Percentiles rank a stretch among this genome's conserved stretches.
Conservation (phyloP, 2,329 filamentous ascomycete species). For the Emergomyces orientalis region DNA sequence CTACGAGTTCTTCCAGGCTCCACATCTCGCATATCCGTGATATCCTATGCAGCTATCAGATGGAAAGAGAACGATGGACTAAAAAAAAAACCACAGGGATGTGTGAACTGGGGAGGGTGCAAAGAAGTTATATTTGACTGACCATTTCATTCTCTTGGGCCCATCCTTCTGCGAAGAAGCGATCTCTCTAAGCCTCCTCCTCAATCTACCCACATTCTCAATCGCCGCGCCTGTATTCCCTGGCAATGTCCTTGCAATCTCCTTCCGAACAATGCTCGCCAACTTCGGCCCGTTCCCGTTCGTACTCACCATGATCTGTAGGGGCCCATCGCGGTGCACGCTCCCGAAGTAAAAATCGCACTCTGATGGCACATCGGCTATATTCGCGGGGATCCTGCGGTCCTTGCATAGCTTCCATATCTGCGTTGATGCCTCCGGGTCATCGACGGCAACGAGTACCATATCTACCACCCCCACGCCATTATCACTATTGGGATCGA, state of each 20-base stretch:
- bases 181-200: slow-evolving; percentile 66
- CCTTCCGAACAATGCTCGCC: slow-evolving; percentile 72
- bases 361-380: slow-evolving; percentile 90
- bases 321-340: slow-evolving; percentile 83
- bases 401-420: slow-evolving; percentile 94
- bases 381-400: slow-evolving; percentile 76
- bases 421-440: slow-evolving; percentile 76
- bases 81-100: neutral
- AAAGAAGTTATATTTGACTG: slow-evolving; percentile 21
- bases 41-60: slow-evolving; percentile 51
- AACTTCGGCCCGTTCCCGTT: slow-evolving; percentile 92
- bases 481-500: slow-evolving; percentile 51
- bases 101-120: neutral
- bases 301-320: slow-evolving; percentile 98
- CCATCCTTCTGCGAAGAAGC: slow-evolving; percentile 66
- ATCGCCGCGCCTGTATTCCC: slow-evolving; percentile 76
- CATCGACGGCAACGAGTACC: slow-evolving; percentile 89
- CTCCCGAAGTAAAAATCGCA: slow-evolving; percentile 99
- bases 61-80: neutral
- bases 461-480: slow-evolving; percentile 49
- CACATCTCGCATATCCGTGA: slow-evolving; percentile 73
- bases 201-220: slow-evolving; percentile 68
- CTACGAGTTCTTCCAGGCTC: slow-evolving; percentile 67
- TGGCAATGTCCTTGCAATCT: slow-evolving; percentile 70
- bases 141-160: slow-evolving; percentile 86